Evolutionary conservation across 2,329 filamentous ascomycete genomes (phyloP).

Genomic region (Verticillium alfalfae): DNA sequence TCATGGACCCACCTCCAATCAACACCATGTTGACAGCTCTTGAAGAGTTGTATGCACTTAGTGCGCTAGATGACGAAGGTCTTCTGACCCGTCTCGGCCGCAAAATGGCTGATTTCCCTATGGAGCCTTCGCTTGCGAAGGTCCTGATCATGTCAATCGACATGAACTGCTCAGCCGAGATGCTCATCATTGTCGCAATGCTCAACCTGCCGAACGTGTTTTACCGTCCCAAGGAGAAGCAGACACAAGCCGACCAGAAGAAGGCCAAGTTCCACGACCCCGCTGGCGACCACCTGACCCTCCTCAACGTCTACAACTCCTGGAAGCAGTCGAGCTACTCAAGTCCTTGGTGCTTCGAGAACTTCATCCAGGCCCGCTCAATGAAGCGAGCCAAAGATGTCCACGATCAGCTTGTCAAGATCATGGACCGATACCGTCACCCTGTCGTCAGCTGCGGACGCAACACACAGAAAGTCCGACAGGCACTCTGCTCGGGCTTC

Average conservation of each 20-base stretch:
- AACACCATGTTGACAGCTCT: constrained; percentile 97
- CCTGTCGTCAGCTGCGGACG: constrained; percentile 77
- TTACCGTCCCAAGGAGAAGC: constrained; percentile 96
- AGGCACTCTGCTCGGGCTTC: constrained; percentile 87
- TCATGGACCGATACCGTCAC: constrained; percentile 89
- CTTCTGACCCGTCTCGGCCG: constrained; percentile 84
- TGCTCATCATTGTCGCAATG: constrained; percentile 93
- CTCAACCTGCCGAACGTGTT: constrained; percentile 82
- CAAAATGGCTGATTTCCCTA: constrained; percentile 98
- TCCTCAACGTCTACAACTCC: constrained; percentile 95
- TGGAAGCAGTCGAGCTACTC: constrained; percentile 85
- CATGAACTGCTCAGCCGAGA: constrained; percentile 84
- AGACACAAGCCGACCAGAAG: constrained; percentile 92
- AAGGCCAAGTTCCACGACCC: constrained; percentile 97
- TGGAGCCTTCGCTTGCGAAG: constrained; percentile 91
- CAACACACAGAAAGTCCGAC: constrained; percentile 79
- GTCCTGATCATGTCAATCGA: constrained; percentile 84
- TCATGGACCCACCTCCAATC: constrained; percentile 96
- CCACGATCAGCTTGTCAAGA: constrained; percentile 82
- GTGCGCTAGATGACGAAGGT: constrained; percentile 90
- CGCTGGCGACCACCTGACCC: constrained; percentile 86
- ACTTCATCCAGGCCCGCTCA: constrained; percentile 88
- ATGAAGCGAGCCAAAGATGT: constrained; percentile 91
- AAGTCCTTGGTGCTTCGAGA: constrained; percentile 92
- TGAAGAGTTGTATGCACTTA: constrained; percentile 90